Conservation (phyloP, 2,329 filamentous ascomycete genomes). For the Cadophora gregata region DNA sequence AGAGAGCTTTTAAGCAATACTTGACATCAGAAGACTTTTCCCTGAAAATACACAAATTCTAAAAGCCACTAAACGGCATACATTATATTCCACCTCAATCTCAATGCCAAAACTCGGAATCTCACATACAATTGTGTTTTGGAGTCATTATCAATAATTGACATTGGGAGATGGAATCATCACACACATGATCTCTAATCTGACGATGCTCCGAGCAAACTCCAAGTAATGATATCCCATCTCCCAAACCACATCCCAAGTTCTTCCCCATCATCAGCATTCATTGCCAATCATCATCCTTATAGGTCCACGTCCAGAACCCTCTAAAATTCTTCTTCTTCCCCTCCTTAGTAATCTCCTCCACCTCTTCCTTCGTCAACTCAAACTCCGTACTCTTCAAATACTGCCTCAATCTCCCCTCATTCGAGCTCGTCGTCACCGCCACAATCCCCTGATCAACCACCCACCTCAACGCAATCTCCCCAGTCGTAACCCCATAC, state of each 20-base stretch:
- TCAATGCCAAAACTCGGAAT: no score
- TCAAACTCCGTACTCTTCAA: slow-evolving; percentile 59
- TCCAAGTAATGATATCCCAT: no score
- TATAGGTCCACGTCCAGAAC: slow-evolving; percentile 63
- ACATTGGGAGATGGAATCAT: no score
- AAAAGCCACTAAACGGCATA: no score
- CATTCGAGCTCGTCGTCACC: slow-evolving; percentile 65
- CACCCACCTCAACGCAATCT: slow-evolving; percentile 62
- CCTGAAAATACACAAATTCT: no score
- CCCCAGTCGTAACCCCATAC: slow-evolving; percentile 61
- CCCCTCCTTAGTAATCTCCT: slow-evolving; percentile 61
- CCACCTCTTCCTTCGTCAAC: slow-evolving; percentile 63
- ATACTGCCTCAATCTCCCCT: slow-evolving; percentile 63
- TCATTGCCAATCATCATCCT: slow-evolving; percentile 55
- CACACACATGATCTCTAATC: no score
- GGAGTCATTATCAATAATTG: no score
- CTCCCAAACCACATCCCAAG: no score
- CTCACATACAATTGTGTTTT: no score
- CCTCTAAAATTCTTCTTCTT: slow-evolving; percentile 65
- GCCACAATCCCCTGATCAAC: slow-evolving; percentile 64
- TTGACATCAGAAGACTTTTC: neutral
- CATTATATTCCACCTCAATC: no score
- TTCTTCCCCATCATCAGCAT: no score
- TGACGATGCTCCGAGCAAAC: no score
- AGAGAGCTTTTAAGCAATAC: neutral